These are phyloP conservation scores for Aphanomyces astaci DNA, from an alignment of 352 stramenopile genomes.

Conservation along the genomic window DNA sequence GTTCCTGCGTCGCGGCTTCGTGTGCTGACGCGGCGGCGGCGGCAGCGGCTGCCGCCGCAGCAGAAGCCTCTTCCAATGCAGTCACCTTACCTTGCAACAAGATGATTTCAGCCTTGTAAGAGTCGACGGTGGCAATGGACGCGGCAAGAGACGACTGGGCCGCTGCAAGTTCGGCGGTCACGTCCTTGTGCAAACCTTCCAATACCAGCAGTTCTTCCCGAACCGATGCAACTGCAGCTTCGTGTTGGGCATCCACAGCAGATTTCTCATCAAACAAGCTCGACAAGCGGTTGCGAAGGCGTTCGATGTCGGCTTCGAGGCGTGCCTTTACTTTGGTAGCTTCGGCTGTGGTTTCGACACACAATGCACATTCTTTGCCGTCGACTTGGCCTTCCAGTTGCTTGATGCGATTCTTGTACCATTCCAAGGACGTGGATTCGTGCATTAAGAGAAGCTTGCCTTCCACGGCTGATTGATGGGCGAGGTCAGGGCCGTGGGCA, in stretches of 20 bases:
- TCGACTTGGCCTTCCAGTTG: conserved; percentile 15
- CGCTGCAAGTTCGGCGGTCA: not conserved
- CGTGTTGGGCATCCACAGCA: conserved; percentile 1
- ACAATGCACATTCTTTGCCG: not conserved
- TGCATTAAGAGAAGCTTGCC: conserved; percentile 18
- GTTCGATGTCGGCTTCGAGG: conserved; percentile 16
- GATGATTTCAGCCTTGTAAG: not conserved
- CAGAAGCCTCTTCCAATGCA: not conserved
- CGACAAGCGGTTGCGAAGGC: conserved; percentile 6
- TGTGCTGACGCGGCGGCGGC: not conserved
- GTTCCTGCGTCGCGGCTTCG: not conserved
- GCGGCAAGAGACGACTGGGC: not conserved
- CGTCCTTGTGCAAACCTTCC: not conserved
- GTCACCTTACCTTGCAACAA: not conserved
- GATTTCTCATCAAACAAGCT: conserved; percentile 13
- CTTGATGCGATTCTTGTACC: conserved; percentile 22
- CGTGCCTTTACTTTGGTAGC: conserved; percentile 5
- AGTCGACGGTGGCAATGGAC: not conserved
- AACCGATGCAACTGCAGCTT: not conserved
- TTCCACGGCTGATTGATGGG: conserved; percentile 10
- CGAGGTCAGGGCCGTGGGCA: conserved; percentile 1
- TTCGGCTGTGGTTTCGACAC: not conserved
- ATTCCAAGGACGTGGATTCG: conserved; percentile 15
- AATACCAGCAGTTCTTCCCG: not conserved
- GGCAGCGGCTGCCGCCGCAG: not conserved